These are phyloP conservation scores for Anethum foeniculum DNA, from an alignment of 140 eudicot genomes.

Conservation along the genomic window DNA sequence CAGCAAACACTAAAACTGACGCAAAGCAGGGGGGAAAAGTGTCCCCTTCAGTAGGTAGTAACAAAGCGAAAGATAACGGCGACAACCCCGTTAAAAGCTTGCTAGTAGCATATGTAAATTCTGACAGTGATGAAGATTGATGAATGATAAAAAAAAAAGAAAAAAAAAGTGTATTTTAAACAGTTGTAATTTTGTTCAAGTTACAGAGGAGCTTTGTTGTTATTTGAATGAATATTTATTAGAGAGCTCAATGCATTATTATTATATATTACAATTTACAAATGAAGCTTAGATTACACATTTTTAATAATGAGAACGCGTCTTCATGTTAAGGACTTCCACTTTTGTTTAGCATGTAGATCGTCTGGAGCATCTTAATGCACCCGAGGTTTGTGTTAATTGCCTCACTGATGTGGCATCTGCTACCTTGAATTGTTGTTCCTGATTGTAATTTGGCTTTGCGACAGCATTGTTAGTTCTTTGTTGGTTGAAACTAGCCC, in stretches of 20 bases:
- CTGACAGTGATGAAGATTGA: constrained; percentile 81
- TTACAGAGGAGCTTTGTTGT: constrained; percentile 5
- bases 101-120: constrained; percentile 75
- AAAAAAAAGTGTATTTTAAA: not conserved
- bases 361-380: constrained; percentile 24
- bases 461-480: constrained; percentile 5
- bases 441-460: constrained; percentile 37
- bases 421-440: constrained; percentile 32
- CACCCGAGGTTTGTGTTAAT: constrained; percentile 34
- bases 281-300: not conserved
- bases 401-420: constrained; percentile 28
- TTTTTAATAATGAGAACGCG: no score
- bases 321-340: not conserved
- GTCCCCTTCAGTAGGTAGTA: constrained; percentile 5
- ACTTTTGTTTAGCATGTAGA: constrained; percentile 25
- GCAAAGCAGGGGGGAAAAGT: constrained; percentile 23
- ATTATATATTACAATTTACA: not conserved
- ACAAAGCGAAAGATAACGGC: constrained; percentile 17
- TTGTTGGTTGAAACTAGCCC: constrained; percentile 33
- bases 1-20: constrained; percentile 16
- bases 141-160: not conserved
- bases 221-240: constrained; percentile 6
- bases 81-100: constrained; percentile 69
- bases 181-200: constrained; percentile 3
- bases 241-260: not conserved